These are phyloP conservation scores for Zygosaccharomyces sapae DNA, from an alignment of 1,139 yeast species.

Conservation along the genomic window DNA sequence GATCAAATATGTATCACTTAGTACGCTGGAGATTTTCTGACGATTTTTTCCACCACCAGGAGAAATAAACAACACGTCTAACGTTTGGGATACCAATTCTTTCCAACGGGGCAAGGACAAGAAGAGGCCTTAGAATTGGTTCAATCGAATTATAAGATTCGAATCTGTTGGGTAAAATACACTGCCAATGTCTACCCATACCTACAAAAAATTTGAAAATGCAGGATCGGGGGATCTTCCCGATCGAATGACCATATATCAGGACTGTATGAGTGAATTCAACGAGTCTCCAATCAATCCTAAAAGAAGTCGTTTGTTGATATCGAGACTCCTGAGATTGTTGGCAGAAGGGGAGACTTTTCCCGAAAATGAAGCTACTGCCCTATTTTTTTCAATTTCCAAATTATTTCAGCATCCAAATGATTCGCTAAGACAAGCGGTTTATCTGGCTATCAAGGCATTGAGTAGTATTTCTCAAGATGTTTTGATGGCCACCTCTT, in stretches of 20 bases:
- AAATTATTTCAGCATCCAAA: slow-evolving; percentile 93
- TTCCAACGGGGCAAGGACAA: neutral
- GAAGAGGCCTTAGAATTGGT: neutral
- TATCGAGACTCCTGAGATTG: slow-evolving; percentile 59
- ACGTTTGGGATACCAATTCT: neutral
- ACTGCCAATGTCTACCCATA: slow-evolving; percentile 62
- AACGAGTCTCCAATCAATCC: slow-evolving; percentile 90
- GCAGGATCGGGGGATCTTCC: slow-evolving; percentile 61
- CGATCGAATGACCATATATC: slow-evolving; percentile 96
- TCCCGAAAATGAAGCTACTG: slow-evolving; percentile 86
- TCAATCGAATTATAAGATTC: neutral
- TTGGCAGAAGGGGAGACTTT: slow-evolving; percentile 82
- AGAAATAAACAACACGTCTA: slow-evolving; percentile 8
- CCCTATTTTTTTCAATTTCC: slow-evolving; percentile 87
- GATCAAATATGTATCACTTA: neutral
- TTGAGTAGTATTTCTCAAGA: slow-evolving; percentile 80
- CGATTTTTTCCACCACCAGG: slow-evolving; percentile 3
- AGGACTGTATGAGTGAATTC: slow-evolving; percentile 90
- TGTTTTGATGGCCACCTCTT: slow-evolving; percentile 94
- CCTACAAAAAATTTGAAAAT: slow-evolving; percentile 83
- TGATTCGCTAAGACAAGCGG: slow-evolving; percentile 86
- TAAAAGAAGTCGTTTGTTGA: slow-evolving; percentile 72
- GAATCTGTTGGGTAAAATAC: slow-evolving; percentile 6
- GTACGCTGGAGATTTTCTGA: neutral
- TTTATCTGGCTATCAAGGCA: slow-evolving; percentile 90